Base-by-base conservation (phyloP, 768 basidiomycete genomes). In the Serpula lacrymans region DNA sequence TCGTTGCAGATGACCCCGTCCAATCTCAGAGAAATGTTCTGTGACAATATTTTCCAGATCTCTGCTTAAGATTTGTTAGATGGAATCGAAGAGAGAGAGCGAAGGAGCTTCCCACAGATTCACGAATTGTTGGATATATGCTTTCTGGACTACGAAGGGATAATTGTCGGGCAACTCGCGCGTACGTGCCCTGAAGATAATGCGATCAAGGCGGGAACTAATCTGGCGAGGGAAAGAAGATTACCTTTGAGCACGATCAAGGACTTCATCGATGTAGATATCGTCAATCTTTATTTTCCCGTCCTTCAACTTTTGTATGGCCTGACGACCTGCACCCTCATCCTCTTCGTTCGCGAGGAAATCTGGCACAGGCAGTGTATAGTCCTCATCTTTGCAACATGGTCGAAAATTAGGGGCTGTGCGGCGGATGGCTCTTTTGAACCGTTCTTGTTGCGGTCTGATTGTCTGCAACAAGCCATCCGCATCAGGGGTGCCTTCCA, bases 91-190 rank as follows among this genome's bases (percentile, higher is more conserved):
- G 6, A 87, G 67, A 0, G 39, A 20, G 12, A 67, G 51, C 0
- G 78, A 62, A 0, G 82, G 85, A 0, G 28, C 30, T 0, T 41
- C 34, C 85, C 84, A 86, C 34, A 72, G 50, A 11, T 49, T 25
- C 3, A 74, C 67, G 24, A 79, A 54, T 1, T 57, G 42, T 2
- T 50, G 38, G 37, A 88, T 81, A 44, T 74, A 81, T 0, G 57
- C 52, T 8, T 67, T 56, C 34, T 78, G 75, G 0, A 87, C 78
- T 0, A 78, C 63, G 44, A 80, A 86, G 0, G 84, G 84, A 44
- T 77, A 82, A 44, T 74, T 71, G 11, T 75, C 80, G 0, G 84
- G 84, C 0, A 88, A 69, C 49, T 88, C 84, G 1, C 87, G 76
- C 1, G 84, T 81, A 3, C 80, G 71, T 1, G 85, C 76, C 16